Conservation (phyloP, 768 basidiomycete species). For the Hypholoma fasciculare region DNA sequence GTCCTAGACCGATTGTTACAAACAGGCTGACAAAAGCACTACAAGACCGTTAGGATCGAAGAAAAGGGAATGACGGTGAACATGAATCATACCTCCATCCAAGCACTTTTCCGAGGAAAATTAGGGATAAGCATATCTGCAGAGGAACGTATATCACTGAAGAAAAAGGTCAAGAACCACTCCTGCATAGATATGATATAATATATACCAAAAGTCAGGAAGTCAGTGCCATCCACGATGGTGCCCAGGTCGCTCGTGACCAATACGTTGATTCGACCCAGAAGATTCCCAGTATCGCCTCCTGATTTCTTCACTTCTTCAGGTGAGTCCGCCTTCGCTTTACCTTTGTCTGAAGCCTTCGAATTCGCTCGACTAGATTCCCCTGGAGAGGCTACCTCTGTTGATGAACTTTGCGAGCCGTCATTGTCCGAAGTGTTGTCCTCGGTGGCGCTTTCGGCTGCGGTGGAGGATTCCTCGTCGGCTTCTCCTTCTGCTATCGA, state of each 20-base stretch:
- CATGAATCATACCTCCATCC: constrained; percentile 39
- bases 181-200: background rate
- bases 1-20: constrained; percentile 49
- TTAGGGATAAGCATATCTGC: constrained; percentile 35
- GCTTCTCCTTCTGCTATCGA: background rate
- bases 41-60: background rate
- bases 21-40: constrained; percentile 61
- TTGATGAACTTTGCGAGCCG: background rate
- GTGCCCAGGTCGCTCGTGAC: constrained; percentile 60
- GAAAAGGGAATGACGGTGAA: background rate
- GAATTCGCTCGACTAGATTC: background rate
- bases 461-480: background rate
- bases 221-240: constrained; percentile 34
- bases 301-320: constrained; percentile 9
- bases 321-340: constrained; percentile 6
- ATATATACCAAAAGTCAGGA: constrained; percentile 25
- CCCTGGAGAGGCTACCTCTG: background rate
- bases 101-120: constrained; percentile 45
- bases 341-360: background rate
- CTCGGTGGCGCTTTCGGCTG: background rate
- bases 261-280: constrained; percentile 78
- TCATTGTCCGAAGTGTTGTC: background rate
- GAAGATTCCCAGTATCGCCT: constrained; percentile 40
- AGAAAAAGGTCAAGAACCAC: background rate
- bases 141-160: constrained; percentile 38